A percentile compares a stretch with the other conserved stretches of the same genome.
phyloP scores from a whole-genome alignment of 768 basidiomycete genomes.

The Rhizopogon vesiculosus region DNA sequence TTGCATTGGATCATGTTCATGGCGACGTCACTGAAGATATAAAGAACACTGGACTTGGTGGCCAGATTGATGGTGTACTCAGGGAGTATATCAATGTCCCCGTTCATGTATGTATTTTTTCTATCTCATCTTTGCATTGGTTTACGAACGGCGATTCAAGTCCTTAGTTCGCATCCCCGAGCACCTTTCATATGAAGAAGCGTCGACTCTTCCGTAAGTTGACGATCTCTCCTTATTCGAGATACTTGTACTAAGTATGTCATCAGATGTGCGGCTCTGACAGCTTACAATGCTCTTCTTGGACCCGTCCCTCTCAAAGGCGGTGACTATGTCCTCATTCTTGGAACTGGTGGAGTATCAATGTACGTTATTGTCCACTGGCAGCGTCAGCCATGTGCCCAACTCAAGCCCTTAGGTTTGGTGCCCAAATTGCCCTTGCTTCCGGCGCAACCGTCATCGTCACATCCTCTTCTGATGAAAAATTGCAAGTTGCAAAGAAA shows the following conservation, averaged over 20 bases:
- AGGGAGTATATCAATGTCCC: slow-evolving; percentile 51
- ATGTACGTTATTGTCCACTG: slow-evolving; percentile 28
- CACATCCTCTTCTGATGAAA: slow-evolving; percentile 64
- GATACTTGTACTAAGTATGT: neutral
- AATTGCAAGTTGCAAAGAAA: slow-evolving; percentile 46
- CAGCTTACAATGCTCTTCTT: slow-evolving; percentile 57
- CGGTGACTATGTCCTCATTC: slow-evolving; percentile 53
- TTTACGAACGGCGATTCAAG: slow-evolving; percentile 17
- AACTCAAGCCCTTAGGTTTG: slow-evolving; percentile 37
- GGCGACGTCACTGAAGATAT: slow-evolving; percentile 36
- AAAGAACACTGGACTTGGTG: slow-evolving; percentile 38
- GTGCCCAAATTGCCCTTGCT: slow-evolving; percentile 55
- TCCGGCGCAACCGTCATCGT: slow-evolving; percentile 61
- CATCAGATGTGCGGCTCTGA: slow-evolving; percentile 52
- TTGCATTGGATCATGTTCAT: slow-evolving; percentile 42
- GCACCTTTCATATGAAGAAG: slow-evolving; percentile 60
- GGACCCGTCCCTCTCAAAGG: slow-evolving; percentile 48
- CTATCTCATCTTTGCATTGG: neutral
- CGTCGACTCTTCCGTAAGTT: slow-evolving; percentile 55
- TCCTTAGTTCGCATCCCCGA: slow-evolving; percentile 48
- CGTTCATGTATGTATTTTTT: slow-evolving; percentile 28
- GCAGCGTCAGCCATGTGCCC: neutral
- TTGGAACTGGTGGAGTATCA: slow-evolving; percentile 55
- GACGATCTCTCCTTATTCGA: too few relatives aligned
- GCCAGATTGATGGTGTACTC: slow-evolving; percentile 45